A percentile compares a stretch with the other conserved stretches of the same genome.
Evolutionary conservation across 495 filamentous ascomycete genomes (phyloP).

Genomic region (Lophiotrema nucula): DNA sequence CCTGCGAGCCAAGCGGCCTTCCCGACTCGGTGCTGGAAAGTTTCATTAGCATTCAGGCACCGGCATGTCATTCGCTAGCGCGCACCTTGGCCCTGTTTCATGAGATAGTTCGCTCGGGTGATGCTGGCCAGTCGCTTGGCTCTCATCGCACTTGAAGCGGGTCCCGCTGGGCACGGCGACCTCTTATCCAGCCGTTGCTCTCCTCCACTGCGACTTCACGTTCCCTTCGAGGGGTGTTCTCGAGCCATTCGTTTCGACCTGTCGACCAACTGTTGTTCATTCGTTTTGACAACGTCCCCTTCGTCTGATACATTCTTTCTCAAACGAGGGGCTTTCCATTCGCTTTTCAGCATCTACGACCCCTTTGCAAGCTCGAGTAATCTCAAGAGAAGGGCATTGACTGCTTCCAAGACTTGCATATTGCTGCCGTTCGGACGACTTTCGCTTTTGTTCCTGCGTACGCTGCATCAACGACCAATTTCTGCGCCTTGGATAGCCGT

Average conservation of each 20-base stretch:
- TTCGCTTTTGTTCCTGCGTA: no score
- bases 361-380: not conserved
- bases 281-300: conserved; percentile 5
- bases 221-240: not conserved
- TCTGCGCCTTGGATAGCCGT: not conserved
- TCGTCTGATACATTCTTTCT: conserved; percentile 3
- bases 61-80: not conserved
- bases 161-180: not conserved
- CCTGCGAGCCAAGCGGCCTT: not conserved
- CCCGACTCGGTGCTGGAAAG: not conserved
- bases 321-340: not conserved
- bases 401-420: not conserved
- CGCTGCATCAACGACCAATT: not conserved
- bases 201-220: conserved; percentile 1
- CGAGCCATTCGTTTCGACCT: not conserved
- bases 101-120: conserved; percentile 7
- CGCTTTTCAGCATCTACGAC: not conserved
- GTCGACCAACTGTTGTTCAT: conserved; percentile 8
- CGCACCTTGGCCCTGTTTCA: conserved; percentile 8
- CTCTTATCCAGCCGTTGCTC: conserved; percentile 23
- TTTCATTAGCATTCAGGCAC: conserved; percentile 12
- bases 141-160: not conserved
- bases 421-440: no score
- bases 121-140: conserved; percentile 11
- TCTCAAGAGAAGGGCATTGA: not conserved